Conservation (phyloP, 257 asterid species). For the Ophiorrhiza pumila region DNA sequence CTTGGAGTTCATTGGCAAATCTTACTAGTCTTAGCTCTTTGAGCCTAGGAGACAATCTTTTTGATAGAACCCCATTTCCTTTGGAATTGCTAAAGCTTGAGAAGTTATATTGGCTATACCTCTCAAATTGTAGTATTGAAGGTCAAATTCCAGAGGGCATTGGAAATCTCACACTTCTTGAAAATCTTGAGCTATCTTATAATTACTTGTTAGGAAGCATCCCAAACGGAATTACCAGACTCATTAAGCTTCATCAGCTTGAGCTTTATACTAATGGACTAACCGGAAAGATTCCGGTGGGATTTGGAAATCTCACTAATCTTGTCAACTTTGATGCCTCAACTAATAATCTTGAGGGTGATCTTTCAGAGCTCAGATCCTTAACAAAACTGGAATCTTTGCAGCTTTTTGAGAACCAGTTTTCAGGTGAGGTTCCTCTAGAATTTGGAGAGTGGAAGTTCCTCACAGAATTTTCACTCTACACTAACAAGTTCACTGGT, state of each 20-base stretch:
- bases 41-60: slow-evolving; percentile 40
- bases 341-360: slow-evolving; percentile 34
- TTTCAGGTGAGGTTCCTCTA: slow-evolving; percentile 38
- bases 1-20: slow-evolving; percentile 40
- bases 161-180: slow-evolving; percentile 45
- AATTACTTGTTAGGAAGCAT: slow-evolving; percentile 31
- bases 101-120: slow-evolving; percentile 39
- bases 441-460: slow-evolving; percentile 41
- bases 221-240: slow-evolving; percentile 38
- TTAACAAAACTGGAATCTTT: slow-evolving; percentile 27
- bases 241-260: slow-evolving; percentile 32
- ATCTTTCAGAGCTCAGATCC: slow-evolving; percentile 35
- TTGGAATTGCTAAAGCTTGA: slow-evolving; percentile 31
- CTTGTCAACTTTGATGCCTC: slow-evolving; percentile 35
- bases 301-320: slow-evolving; percentile 34
- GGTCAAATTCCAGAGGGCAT: slow-evolving; percentile 41
- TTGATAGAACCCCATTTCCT: slow-evolving; percentile 35
- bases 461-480: slow-evolving; percentile 29
- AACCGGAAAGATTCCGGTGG: slow-evolving; percentile 34
- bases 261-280: slow-evolving; percentile 37
- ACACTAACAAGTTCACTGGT: slow-evolving; percentile 35
- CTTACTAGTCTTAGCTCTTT: slow-evolving; percentile 30
- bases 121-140: slow-evolving; percentile 35
- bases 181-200: slow-evolving; percentile 37
- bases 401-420: slow-evolving; percentile 39